Evolutionary conservation across 2,329 filamentous ascomycete species (phyloP).

Genomic region (Acrocalymma vagum): DNA sequence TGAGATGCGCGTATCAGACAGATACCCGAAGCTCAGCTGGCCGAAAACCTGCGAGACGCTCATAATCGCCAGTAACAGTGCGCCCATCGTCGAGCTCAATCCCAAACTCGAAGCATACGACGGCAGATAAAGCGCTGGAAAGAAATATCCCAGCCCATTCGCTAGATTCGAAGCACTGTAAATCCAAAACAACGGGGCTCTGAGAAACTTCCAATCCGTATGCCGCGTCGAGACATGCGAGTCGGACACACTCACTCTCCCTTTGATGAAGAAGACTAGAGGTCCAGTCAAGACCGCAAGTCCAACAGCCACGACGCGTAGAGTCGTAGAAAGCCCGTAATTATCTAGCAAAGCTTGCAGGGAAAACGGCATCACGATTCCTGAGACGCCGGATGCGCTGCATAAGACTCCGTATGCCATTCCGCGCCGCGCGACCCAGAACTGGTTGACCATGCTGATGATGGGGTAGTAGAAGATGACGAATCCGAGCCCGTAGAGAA

Average conservation of each 20-base stretch:
- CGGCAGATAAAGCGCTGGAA: slow-evolving; percentile 49
- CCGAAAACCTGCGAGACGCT: slow-evolving; percentile 44
- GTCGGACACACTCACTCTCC: slow-evolving; percentile 44
- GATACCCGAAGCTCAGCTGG: slow-evolving; percentile 41
- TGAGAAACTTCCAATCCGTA: slow-evolving; percentile 45
- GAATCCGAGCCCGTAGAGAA: slow-evolving; percentile 53
- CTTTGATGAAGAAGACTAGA: slow-evolving; percentile 47
- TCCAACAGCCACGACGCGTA: slow-evolving; percentile 48
- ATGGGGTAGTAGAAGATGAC: slow-evolving; percentile 58
- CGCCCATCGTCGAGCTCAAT: slow-evolving; percentile 27
- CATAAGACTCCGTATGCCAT: slow-evolving; percentile 59
- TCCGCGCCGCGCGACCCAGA: slow-evolving; percentile 59
- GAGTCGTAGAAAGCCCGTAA: slow-evolving; percentile 50
- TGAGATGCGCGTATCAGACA: slow-evolving; percentile 45
- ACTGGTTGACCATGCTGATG: slow-evolving; percentile 59
- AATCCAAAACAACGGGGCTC: slow-evolving; percentile 19
- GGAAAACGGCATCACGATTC: slow-evolving; percentile 52
- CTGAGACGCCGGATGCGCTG: slow-evolving; percentile 51
- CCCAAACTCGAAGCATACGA: slow-evolving; percentile 35
- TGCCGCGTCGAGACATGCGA: slow-evolving; percentile 24
- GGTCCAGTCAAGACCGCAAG: slow-evolving; percentile 37
- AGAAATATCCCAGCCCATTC: slow-evolving; percentile 49
- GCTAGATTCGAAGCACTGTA: slow-evolving; percentile 49
- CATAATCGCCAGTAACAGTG: slow-evolving; percentile 43
- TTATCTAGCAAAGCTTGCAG: slow-evolving; percentile 46